Percentiles rank a stretch among this genome's conserved stretches.
phyloP scores from a whole-genome alignment of 2,329 filamentous ascomycete species.

The Venturia effusa region DNA sequence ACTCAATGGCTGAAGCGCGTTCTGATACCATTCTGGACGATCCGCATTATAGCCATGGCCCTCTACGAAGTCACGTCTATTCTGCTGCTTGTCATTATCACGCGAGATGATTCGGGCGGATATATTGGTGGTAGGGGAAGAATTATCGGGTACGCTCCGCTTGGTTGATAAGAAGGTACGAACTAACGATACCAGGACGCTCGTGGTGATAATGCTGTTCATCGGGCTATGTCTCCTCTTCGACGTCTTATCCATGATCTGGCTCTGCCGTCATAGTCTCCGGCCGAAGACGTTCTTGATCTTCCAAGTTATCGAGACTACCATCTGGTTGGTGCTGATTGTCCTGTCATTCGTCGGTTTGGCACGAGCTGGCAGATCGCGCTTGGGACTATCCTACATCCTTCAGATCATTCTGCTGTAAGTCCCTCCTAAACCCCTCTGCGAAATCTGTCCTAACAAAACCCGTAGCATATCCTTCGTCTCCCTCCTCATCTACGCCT shows the following conservation, averaged over 20 bases:
- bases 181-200: neutral
- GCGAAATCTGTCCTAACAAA: constrained; percentile 1
- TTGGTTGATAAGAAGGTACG: neutral
- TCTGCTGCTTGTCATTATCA: constrained; percentile 16
- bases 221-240: constrained; percentile 24
- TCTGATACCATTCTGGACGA: constrained; percentile 26
- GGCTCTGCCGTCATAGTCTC: constrained; percentile 23
- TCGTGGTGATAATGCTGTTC: constrained; percentile 22
- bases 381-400: constrained; percentile 13
- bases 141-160: neutral
- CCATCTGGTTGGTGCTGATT: constrained; percentile 24
- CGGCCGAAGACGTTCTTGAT: constrained; percentile 24
- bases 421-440: constrained; percentile 13
- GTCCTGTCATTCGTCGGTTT: constrained; percentile 22
- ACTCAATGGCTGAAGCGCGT: constrained; percentile 27
- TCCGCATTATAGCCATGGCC: constrained; percentile 24
- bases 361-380: neutral
- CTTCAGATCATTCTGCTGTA: constrained; percentile 25
- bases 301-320: constrained; percentile 33
- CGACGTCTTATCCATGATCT: constrained; percentile 24
- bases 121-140: neutral
- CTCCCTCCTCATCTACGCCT: constrained; percentile 29
- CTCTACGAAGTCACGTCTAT: constrained; percentile 22
- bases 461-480: constrained; percentile 18
- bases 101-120: neutral